Percentiles rank a stretch among this genome's conserved stretches.
These are phyloP conservation scores for Euphorbia peplus DNA, from an alignment of 345 rosid species.

Conservation along the genomic window DNA sequence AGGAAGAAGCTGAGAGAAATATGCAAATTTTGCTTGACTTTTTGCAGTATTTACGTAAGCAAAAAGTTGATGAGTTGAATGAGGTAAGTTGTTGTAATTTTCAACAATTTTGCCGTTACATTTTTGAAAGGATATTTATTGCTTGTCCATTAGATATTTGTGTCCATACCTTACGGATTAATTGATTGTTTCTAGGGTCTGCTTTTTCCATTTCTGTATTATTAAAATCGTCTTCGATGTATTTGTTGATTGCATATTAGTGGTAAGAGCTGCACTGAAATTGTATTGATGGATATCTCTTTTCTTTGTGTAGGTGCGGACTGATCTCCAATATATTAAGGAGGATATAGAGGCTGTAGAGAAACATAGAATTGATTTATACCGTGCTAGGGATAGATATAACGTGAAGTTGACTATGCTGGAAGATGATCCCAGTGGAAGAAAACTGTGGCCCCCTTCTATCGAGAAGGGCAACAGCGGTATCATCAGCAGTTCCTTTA, in stretches of 20 bases:
- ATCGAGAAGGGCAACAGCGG: slow-evolving; percentile 53
- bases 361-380: slow-evolving; percentile 80
- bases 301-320: slow-evolving; percentile 54
- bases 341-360: slow-evolving; percentile 90
- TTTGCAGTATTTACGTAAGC: slow-evolving; percentile 78
- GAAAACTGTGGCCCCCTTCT: slow-evolving; percentile 60
- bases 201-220: slow-evolving; percentile 3
- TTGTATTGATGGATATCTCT: slow-evolving; percentile 1
- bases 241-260: slow-evolving; percentile 3
- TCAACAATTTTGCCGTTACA: background rate
- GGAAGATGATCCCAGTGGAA: slow-evolving; percentile 65
- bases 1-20: slow-evolving; percentile 96
- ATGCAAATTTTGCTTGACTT: slow-evolving; percentile 94
- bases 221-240: background rate
- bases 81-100: slow-evolving; percentile 49
- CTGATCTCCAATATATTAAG: slow-evolving; percentile 80
- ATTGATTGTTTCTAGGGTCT: background rate
- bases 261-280: background rate
- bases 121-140: background rate
- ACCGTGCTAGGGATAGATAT: slow-evolving; percentile 73
- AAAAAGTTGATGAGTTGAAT: slow-evolving; percentile 79
- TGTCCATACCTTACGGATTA: background rate
- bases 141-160: background rate
- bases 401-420: slow-evolving; percentile 77
- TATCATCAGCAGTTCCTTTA: slow-evolving; percentile 47